These are phyloP conservation scores for Phaeosphaeria sp. DNA, from an alignment of 2,329 filamentous ascomycete genomes.

Conservation along the genomic window DNA sequence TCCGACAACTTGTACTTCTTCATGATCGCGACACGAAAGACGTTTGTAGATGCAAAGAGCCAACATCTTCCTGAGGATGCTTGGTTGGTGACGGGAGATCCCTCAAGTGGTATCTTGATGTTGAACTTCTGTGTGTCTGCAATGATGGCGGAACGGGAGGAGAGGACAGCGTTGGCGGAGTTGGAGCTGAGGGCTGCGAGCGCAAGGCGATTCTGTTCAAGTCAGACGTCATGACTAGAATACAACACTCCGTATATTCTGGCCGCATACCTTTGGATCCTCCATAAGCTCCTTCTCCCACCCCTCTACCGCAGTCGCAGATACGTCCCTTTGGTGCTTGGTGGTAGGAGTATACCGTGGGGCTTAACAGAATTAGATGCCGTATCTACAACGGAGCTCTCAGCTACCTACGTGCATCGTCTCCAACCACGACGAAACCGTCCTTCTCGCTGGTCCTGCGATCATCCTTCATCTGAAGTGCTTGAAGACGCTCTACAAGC, in stretches of 20 bases:
- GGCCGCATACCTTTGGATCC: slow-evolving; percentile 65
- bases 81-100: slow-evolving; percentile 84
- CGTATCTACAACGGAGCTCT: neutral
- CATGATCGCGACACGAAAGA: slow-evolving; percentile 89
- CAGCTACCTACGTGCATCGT: slow-evolving; percentile 49
- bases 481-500: slow-evolving; percentile 50
- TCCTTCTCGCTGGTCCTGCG: slow-evolving; percentile 54
- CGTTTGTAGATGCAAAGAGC: slow-evolving; percentile 91
- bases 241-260: neutral
- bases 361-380: slow-evolving; percentile 19
- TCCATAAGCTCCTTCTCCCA: slow-evolving; percentile 69
- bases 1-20: slow-evolving; percentile 76
- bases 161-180: slow-evolving; percentile 70
- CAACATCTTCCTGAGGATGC: slow-evolving; percentile 83
- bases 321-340: slow-evolving; percentile 51
- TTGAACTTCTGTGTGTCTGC: slow-evolving; percentile 83
- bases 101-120: slow-evolving; percentile 80
- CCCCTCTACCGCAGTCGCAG: slow-evolving; percentile 57
- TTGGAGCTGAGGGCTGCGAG: slow-evolving; percentile 74
- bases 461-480: slow-evolving; percentile 55
- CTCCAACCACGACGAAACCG: slow-evolving; percentile 61
- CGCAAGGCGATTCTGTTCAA: slow-evolving; percentile 70
- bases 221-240: slow-evolving; percentile 1
- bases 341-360: slow-evolving; percentile 34
- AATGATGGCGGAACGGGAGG: slow-evolving; percentile 67